Base-by-base conservation (phyloP, 108 stramenopile genomes). In the Stephanodiscus minutulus region DNA sequence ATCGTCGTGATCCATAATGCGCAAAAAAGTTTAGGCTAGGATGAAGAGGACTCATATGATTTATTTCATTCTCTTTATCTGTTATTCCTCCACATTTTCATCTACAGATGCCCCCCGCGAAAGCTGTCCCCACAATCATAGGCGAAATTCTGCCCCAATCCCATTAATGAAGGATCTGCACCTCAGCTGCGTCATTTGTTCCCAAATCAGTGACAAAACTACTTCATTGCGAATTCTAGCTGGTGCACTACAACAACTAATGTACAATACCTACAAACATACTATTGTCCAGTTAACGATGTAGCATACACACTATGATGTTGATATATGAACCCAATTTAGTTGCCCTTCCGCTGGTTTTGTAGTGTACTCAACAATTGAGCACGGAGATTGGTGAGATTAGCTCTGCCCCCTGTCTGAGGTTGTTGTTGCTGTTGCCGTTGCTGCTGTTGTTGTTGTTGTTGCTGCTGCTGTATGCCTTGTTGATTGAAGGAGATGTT, bases 331-430 rank as follows among this genome's bases (percentile, higher is more conserved):
- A 50, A 49, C 29, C 58, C 36, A 21, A 56, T 35, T 36, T 63
- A 68, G 59, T 37, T 67, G 21, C 69, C 54, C 61, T 82, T 72
- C 5, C 76, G 27, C 25, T 91, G 91, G 29, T 90, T 80, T 53
- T 87, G 70, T 71, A 96, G 63, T 15, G 92, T 96, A 54, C 84
- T 91, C 61, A 86, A 73, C 66, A 96, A 80, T 66, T 96, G 95
- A 17, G 91, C 86, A 20, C 88, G 85, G 55, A 96, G 82, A 61
- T 76, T 91, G 53, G 59, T 83, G 49, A 82, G 60, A 50, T 80
- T 76, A 24, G 79, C 79, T 41, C 74, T 61, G 0, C 79, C 74
- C 21, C 62, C 67, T 37, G 47, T 55, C 52, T 81, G 82, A 24
- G 64, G 64, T 43, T 78, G 73, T n/a, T 49, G 68, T 15, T 54